Base-by-base conservation (phyloP, 2,329 filamentous ascomycete species). In the Penicillium sp. region DNA sequence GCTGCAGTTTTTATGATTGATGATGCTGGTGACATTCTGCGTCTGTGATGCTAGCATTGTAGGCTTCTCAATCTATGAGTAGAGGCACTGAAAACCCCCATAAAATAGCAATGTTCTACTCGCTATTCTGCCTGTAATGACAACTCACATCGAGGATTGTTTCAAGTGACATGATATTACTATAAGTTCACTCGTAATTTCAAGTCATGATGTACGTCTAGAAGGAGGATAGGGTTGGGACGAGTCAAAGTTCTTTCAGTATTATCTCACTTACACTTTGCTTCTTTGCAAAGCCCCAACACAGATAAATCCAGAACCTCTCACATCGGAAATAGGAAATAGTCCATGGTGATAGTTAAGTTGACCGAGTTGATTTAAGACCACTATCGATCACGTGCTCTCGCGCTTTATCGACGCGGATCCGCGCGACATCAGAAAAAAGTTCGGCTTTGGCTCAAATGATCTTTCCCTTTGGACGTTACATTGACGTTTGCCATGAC, bases 11-110 rank as follows among this genome's bases (percentile, higher is more conserved):
- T 20, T 4, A 3, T 20, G 18, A 20, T 3, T 20, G 55, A 85
- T 78, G 47, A 77, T 76, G 65, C 85, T 84, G 62, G 81, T 81
- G 42, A 85, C 77, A 61, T 85, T 81, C 53, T 81, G 78, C 51
- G 73, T 78, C 59, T 81, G 74, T 32, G 72, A 73, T 32, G 75
- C 81, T 82, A 86, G 18, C 18, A 20, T 20, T 20, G 18, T 20
- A 20, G 18, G 18, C 1, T 20, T 4, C 4, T 20, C 3, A 20
- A 20, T 20, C 18, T 20, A 20, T 20, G 4, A 20, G 18, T 20
- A 20, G 18, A 20, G 18, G 18, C 18, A 20, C 18, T 20, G 18
- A 4, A 20, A 20, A 20, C 3, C 18, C 18, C 3, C 4, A 4
- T 20, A 20, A 4, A 20, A 20, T 3, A 4, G 4, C 18, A 20